These are phyloP conservation scores for Hypoxylon sp. DNA, from an alignment of 2,329 filamentous ascomycete species.

Conservation along the genomic window DNA sequence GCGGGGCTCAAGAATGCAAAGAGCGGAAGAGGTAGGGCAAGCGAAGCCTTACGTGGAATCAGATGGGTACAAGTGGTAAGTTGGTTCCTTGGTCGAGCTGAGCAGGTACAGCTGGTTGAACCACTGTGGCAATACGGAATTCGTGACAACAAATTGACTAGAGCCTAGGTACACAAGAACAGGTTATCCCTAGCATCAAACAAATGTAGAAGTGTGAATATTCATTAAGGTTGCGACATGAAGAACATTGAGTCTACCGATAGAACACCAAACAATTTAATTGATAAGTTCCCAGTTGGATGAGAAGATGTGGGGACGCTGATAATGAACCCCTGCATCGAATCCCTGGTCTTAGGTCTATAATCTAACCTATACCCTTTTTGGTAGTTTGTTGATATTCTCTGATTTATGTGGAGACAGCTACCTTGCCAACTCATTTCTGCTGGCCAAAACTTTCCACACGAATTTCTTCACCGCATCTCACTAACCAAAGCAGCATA, in stretches of 20 bases:
- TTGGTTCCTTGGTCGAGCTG: slow-evolving; percentile 2
- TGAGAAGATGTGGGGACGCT: slow-evolving; percentile 19
- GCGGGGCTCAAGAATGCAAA: neutral
- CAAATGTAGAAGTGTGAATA: too few relatives aligned
- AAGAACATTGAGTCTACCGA: slow-evolving; percentile 14
- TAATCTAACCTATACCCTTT: slow-evolving; percentile 36
- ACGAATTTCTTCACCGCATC: slow-evolving; percentile 37
- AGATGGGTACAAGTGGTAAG: neutral
- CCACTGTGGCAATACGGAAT: neutral
- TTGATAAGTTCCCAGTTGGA: slow-evolving; percentile 11
- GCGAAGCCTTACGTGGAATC: slow-evolving; percentile 11
- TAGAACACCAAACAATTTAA: slow-evolving; percentile 7
- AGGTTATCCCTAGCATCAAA: neutral
- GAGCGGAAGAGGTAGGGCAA: neutral
- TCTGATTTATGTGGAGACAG: slow-evolving; percentile 34
- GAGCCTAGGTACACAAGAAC: too few relatives aligned
- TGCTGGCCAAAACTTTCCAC: slow-evolving; percentile 34
- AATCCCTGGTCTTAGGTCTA: slow-evolving; percentile 30
- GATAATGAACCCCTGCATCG: slow-evolving; percentile 23
- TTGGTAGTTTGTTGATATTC: slow-evolving; percentile 45
- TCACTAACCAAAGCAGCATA: slow-evolving; percentile 27
- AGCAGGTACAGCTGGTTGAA: neutral
- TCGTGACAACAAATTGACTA: neutral
- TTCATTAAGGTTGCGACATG: too few relatives aligned
- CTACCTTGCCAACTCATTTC: slow-evolving; percentile 43